phyloP scores from a whole-genome alignment of 2,329 filamentous ascomycete species.

The Chaetomiaceae sp. region DNA sequence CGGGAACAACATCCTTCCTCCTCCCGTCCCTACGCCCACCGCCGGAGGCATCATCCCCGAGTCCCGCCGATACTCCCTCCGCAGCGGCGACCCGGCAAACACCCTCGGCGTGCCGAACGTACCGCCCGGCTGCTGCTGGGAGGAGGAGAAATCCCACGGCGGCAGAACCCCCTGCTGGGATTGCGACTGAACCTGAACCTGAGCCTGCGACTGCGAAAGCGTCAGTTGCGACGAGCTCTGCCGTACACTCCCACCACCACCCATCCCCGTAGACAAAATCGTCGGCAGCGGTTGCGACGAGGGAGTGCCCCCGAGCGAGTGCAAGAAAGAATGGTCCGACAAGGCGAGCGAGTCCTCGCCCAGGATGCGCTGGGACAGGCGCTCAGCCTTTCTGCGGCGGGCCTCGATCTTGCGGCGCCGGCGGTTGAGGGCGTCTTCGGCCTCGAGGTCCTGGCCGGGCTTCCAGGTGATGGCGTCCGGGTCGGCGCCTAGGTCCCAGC shows the following conservation, averaged over 20 bases:
- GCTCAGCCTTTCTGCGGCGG: constrained; percentile 17
- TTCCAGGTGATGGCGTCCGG: constrained; percentile 20
- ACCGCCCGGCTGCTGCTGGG: not conserved
- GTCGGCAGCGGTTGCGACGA: constrained; percentile 8
- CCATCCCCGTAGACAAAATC: constrained; percentile 3
- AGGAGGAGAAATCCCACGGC: constrained; percentile 12
- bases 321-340: constrained; percentile 11
- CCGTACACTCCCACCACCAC: not conserved
- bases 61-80: constrained; percentile 14
- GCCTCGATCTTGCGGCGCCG: constrained; percentile 19
- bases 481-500: constrained; percentile 22
- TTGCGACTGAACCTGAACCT: constrained; percentile 3
- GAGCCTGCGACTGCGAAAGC: not conserved
- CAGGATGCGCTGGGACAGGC: constrained; percentile 17
- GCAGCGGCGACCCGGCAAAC: constrained; percentile 11
- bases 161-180: not conserved
- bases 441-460: constrained; percentile 16
- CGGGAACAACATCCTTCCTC: too few species aligned
- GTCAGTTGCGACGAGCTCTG: not conserved
- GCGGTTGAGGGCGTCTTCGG: constrained; percentile 15
- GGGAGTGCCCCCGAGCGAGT: constrained; percentile 6
- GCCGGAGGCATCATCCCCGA: constrained; percentile 7
- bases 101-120: constrained; percentile 14
- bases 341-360: constrained; percentile 14
- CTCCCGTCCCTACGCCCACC: too few species aligned